phyloP scores from a whole-genome alignment of 164 flowering plant genomes.

The Liquidambar formosana region DNA sequence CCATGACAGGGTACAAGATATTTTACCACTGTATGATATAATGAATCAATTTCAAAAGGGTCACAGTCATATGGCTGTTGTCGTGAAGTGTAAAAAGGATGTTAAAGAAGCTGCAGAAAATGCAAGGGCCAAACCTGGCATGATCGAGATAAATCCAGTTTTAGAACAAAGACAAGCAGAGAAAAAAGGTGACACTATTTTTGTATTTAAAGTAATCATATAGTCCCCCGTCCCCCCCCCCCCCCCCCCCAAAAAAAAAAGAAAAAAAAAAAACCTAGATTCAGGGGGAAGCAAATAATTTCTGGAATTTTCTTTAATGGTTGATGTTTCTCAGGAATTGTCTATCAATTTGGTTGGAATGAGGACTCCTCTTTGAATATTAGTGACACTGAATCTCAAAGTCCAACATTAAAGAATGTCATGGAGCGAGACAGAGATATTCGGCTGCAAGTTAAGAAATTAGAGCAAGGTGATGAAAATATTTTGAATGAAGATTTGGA shows the following conservation, averaged over 20 bases:
- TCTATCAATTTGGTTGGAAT: conserved; percentile 3
- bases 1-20: conserved; percentile 46
- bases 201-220: neutral
- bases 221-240: too few relatives aligned
- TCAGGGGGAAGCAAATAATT: neutral
- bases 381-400: neutral
- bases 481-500: conserved; percentile 4
- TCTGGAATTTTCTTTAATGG: neutral
- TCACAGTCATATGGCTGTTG: conserved; percentile 76
- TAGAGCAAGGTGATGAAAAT: neutral
- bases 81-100: conserved; percentile 38
- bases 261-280: neutral
- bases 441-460: neutral
- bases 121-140: conserved; percentile 7
- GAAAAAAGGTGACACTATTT: conserved; percentile 11
- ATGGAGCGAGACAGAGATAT: neutral
- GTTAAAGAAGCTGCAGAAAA: conserved; percentile 1
- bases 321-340: conserved; percentile 3
- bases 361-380: conserved; percentile 10
- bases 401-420: neutral
- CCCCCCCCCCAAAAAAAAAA: too few relatives aligned
- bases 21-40: conserved; percentile 58
- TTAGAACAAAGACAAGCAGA: neutral
- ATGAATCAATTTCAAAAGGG: conserved; percentile 67
- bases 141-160: conserved; percentile 1